These are phyloP conservation scores for peach (Prunus persica) DNA, from an alignment of 306 rosid species.

Conservation along the genomic window Prunus_persica_NCBIv2 NC_034016.1:14426501-14427000, in stretches of 20 bases:
- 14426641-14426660: conserved; percentile 79
- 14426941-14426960: too few species aligned
- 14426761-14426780: neutral
- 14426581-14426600: conserved; percentile 78
- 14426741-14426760: conserved; percentile 18
- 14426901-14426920: too few species aligned
- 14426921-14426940: too few species aligned
- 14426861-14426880: neutral
- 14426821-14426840: neutral
- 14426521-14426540: neutral
- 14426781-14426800: conserved; percentile 5
- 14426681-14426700: conserved; percentile 21
- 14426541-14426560: neutral
- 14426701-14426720: conserved; percentile 42
- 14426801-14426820: neutral
- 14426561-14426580: conserved; percentile 57
- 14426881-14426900: neutral
- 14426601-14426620: conserved; percentile 92
- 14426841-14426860: neutral
- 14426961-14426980: too few species aligned
- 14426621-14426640: conserved; percentile 95
- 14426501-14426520: neutral
- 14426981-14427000: too few species aligned
- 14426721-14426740: conserved; percentile 52
- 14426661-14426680: conserved; percentile 26